Base-by-base conservation (phyloP, 2,329 filamentous ascomycete genomes). In the Fusarium kyushuense region DNA sequence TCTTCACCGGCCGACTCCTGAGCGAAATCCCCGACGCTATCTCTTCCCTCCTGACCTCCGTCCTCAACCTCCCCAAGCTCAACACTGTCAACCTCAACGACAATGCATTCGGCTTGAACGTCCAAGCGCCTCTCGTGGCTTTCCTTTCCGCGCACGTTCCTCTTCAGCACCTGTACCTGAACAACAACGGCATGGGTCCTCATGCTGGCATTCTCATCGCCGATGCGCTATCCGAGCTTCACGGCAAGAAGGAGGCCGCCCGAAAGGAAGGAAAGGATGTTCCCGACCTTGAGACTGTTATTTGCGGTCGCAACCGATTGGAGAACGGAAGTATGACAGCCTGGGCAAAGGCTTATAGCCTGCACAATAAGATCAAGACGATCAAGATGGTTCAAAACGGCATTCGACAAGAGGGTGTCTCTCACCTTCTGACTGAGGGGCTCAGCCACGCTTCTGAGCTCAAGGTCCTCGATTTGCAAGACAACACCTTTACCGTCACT, bases 331-430 rank as follows among this genome's bases (percentile, higher is more conserved):
- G 91, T 77, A 99, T 99, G 96, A 89, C 88, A 16, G 94, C 95
- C 1, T 99, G 96, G 96, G 94, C 94, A 41, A 92, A 91, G 78
- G 87, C 93, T 1, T 97, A 93, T 79, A 89, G 89, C 74, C 90
- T 95, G 59, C 93, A 98, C 77, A 89, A 87, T 70, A 90, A 91
- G 58, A 87, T 99, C 67, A 92, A 90, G 80, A 89, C 89, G 61
- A 88, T 99, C 72, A 96, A 95, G 85, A 98, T 99, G 96, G 93
- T 97, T 27, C 96, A 98, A 81, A 98, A 99, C 78, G 96, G 96
- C 53, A 99, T 99, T 72, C 88, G 96, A 42, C 93, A 95, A 77
- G 94, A 98, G 79, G 96, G 96, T 63, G 96, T 98, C 75, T 90
- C 90, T 47, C 87, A 91, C 70, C 84, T 99, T 58, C 83, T 99